phyloP scores from a whole-genome alignment of 148 eudicot species.

The Tetragonia tetragonoides region DNA sequence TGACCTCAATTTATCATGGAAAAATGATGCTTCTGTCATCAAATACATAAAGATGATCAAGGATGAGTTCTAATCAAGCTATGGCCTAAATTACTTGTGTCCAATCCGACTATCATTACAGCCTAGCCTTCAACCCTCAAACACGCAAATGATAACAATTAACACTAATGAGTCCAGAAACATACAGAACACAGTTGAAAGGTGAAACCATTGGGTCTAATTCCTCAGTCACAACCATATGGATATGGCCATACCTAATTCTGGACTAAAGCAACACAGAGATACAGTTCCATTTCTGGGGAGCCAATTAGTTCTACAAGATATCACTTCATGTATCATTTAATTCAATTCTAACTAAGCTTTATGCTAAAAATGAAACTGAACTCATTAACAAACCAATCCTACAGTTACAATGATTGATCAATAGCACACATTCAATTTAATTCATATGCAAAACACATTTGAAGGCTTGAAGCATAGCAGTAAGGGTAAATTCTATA shows the following conservation, averaged over 20 bases:
- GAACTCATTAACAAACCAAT: neutral
- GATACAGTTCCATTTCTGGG: neutral
- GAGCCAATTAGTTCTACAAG: neutral
- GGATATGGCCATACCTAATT: neutral
- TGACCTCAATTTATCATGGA: neutral
- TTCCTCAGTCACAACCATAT: neutral
- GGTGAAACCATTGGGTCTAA: neutral
- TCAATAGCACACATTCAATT: no score
- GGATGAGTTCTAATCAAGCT: neutral
- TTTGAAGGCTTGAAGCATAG: neutral
- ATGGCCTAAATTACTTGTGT: no score
- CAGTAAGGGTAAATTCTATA: neutral
- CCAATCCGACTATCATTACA: no score
- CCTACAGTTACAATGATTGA: neutral
- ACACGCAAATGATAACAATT: no score
- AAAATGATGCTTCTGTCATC: neutral
- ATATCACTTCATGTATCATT: neutral
- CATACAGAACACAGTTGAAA: neutral
- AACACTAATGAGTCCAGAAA: no score
- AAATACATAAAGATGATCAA: neutral
- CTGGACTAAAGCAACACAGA: neutral
- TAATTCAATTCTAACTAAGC: neutral
- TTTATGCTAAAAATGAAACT: neutral
- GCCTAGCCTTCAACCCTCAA: no score
- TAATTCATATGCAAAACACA: neutral